Evolutionary conservation across 306 rosid genomes (phyloP).

Genomic region (Amphicarpaea edgeworthii): DNA sequence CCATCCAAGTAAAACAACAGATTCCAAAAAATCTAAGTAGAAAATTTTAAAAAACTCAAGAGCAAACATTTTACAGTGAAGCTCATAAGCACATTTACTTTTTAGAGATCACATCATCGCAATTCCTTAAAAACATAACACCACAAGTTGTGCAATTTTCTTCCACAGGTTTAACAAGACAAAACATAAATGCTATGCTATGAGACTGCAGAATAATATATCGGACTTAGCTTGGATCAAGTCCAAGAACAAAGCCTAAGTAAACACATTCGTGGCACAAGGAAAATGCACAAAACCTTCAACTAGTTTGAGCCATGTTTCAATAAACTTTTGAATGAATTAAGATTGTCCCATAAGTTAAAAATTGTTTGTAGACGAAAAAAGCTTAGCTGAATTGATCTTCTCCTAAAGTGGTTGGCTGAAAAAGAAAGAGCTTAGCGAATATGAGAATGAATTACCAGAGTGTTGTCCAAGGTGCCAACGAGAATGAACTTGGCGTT

Average conservation of each 20-base stretch:
- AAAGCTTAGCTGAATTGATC: too few species aligned
- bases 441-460: slow-evolving; percentile 66
- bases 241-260: slow-evolving; percentile 9
- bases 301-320: neutral
- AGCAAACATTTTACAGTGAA: too few species aligned
- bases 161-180: neutral
- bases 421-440: too few species aligned
- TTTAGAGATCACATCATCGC: neutral
- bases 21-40: too few species aligned
- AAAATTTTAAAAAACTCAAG: too few species aligned
- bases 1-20: too few species aligned
- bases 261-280: too few species aligned
- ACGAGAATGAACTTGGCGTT: slow-evolving; percentile 88
- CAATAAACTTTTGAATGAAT: neutral
- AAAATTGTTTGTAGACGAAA: too few species aligned
- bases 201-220: too few species aligned
- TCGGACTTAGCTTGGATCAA: neutral
- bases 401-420: too few species aligned
- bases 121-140: neutral
- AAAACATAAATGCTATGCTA: neutral
- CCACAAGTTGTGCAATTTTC: neutral
- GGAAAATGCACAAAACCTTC: neutral
- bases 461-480: slow-evolving; percentile 87
- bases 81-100: neutral
- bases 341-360: too few species aligned